Evolutionary conservation across 805 yeast species (phyloP).

Genomic region (Cyberlindnera xylosilytica): DNA sequence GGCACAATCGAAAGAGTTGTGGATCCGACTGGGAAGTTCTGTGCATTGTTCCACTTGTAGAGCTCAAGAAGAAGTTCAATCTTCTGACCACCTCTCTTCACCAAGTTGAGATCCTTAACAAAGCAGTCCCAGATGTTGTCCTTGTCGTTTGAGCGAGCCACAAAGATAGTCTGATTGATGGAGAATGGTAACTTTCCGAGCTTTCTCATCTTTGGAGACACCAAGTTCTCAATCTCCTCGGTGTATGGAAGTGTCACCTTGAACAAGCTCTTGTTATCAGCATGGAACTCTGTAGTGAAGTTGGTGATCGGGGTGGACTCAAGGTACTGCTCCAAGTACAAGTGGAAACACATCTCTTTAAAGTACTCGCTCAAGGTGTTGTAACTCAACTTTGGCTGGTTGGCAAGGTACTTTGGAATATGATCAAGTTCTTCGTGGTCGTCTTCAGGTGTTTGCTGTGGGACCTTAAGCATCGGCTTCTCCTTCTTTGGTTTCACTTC

Average conservation of each 20-base stretch:
- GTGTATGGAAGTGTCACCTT: constrained; percentile 41
- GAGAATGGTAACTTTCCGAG: constrained; percentile 59
- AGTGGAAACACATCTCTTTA: constrained; percentile 55
- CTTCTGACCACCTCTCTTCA: constrained; percentile 28
- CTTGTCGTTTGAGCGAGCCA: constrained; percentile 44
- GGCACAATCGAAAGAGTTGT: constrained; percentile 47
- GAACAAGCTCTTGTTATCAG: constrained; percentile 38
- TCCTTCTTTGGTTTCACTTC: constrained; percentile 2
- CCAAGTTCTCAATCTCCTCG: constrained; percentile 46
- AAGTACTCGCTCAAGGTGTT: constrained; percentile 50
- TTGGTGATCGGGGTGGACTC: constrained; percentile 45
- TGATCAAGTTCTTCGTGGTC: constrained; percentile 27
- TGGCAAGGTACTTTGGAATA: constrained; percentile 24
- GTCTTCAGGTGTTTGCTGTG: constrained; percentile 11
- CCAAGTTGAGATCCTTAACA: constrained; percentile 42
- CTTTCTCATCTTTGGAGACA: constrained; percentile 49
- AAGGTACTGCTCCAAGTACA: constrained; percentile 59
- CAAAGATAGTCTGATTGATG: constrained; percentile 54
- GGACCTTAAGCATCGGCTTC: constrained; percentile 15
- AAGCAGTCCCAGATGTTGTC: constrained; percentile 59
- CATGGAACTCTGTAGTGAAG: constrained; percentile 53
- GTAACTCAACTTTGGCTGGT: constrained; percentile 43
- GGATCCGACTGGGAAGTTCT: constrained; percentile 44
- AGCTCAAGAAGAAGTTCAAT: constrained; percentile 48
- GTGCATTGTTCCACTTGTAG: constrained; percentile 54